Evolutionary conservation across 2,329 filamentous ascomycete species (phyloP).

Genomic region (Stachybotrys chartarum): DNA sequence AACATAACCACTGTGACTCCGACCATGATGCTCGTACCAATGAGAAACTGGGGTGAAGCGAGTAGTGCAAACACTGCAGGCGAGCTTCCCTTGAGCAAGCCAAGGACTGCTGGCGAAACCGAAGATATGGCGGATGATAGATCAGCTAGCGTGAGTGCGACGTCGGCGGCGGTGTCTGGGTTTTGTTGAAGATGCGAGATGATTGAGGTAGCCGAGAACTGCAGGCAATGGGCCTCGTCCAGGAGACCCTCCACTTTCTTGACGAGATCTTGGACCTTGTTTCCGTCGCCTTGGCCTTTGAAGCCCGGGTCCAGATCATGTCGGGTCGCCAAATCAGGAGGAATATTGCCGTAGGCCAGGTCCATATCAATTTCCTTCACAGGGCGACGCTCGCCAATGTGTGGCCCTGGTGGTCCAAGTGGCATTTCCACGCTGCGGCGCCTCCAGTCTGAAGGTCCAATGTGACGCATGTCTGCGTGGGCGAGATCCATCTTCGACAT

Average conservation of each 20-base stretch:
- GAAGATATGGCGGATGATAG: constrained; percentile 76
- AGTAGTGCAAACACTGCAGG: constrained; percentile 83
- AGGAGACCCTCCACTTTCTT: constrained; percentile 69
- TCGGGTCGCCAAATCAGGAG: constrained; percentile 54
- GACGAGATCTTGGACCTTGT: constrained; percentile 51
- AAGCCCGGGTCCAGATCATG: constrained; percentile 40
- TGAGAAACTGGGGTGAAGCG: constrained; percentile 86
- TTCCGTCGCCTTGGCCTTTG: constrained; percentile 51
- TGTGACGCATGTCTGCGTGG: constrained; percentile 18
- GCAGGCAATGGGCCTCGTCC: constrained; percentile 81
- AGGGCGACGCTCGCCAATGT: constrained; percentile 19
- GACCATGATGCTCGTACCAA: constrained; percentile 80
- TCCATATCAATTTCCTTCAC: constrained; percentile 73
- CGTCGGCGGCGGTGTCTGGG: constrained; percentile 87
- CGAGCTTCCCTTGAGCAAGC: constrained; percentile 69
- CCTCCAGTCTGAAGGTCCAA: constrained; percentile 11
- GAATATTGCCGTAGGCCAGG: constrained; percentile 80
- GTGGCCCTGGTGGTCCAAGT: constrained; percentile 31
- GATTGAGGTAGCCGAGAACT: constrained; percentile 74
- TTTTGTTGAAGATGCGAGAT: constrained; percentile 65
- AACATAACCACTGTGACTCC: constrained; percentile 95
- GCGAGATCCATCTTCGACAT: constrained; percentile 25
- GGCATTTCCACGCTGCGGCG: constrained; percentile 19
- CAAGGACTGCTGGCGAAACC: constrained; percentile 74
- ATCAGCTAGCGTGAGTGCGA: constrained; percentile 87